Evolutionary conservation across 2,329 filamentous ascomycete species (phyloP), one percentile per base, ranked within the genome.

Genomic region (Uncinocarpus reesii): DNA sequence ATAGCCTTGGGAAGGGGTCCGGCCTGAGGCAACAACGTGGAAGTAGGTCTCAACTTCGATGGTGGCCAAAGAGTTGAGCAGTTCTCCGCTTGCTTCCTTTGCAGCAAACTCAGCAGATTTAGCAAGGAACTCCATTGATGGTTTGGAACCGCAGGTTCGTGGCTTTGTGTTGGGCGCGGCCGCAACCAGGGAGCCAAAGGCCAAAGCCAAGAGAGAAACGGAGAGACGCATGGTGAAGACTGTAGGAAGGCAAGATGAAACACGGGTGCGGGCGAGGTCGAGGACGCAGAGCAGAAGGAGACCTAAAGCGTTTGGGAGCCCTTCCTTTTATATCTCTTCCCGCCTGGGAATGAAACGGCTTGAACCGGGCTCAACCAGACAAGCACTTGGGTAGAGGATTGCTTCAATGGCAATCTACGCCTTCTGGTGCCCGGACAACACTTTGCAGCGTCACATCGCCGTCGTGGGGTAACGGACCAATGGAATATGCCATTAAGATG

Each of bases 31-130:
- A 37, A 73, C 60, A 46, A 74, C 63, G 57, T 73, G 71, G 57
- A 73, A 69, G 57, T 71, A 67, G 23, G 66, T 58, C 29, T 68
- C 60, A 26, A 73, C 57, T 23, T 57, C 56, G 50, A 72, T 65
- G 7, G 34, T 35, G 10, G 44, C 44, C 10, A 29, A 11, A 11
- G 35, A 20, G 15, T 43, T 15, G 23, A 32, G 24, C n/a, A 47
- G 18, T 20, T 43, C 38, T 31, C 31, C 20, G 28, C 15, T 43
- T n/a, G 26, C 38, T 16, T 41, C 48, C 10, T 42, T 11, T 5
- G 29, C 37, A 16, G 37, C 37, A 7, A 51, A 15, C 31, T 35
- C 5, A 16, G 24, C 21, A 5, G 45, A 20, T 3, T 35, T 28
- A 13, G 34, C 13, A 15, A 47, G 20, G 43, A 51, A 51, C 13